A percentile compares a stretch with the other conserved stretches of the same genome.
These are phyloP conservation scores for Lenzites betulinus DNA, from an alignment of 768 basidiomycete genomes.

Conservation along the genomic window DNA sequence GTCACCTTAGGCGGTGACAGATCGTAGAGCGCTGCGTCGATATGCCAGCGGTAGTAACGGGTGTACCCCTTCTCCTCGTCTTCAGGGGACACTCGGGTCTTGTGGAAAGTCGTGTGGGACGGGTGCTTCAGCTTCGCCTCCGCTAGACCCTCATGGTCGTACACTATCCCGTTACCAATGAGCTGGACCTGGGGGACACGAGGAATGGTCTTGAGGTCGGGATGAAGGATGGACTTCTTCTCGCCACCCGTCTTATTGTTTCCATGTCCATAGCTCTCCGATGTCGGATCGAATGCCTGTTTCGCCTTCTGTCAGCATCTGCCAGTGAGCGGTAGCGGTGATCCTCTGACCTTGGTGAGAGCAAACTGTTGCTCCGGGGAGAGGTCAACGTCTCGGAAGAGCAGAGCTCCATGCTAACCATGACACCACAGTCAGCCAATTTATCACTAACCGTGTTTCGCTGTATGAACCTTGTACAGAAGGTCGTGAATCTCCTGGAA, in stretches of 20 bases:
- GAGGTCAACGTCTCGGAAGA: slow-evolving; percentile 71
- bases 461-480: slow-evolving; percentile 68
- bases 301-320: not conserved
- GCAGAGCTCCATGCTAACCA: slow-evolving; percentile 63
- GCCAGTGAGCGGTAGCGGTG: not conserved
- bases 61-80: slow-evolving; percentile 79
- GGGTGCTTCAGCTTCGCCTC: slow-evolving; percentile 84
- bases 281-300: slow-evolving; percentile 74
- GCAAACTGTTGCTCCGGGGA: slow-evolving; percentile 84
- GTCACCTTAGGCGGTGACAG: slow-evolving; percentile 82
- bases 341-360: slow-evolving; percentile 68
- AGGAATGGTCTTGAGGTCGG: slow-evolving; percentile 90
- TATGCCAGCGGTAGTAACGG: slow-evolving; percentile 93
- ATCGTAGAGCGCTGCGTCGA: slow-evolving; percentile 84
- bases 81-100: slow-evolving; percentile 67
- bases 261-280: slow-evolving; percentile 78
- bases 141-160: slow-evolving; percentile 78
- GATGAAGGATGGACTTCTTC: slow-evolving; percentile 81
- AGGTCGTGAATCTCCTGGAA: slow-evolving; percentile 69
- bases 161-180: slow-evolving; percentile 84
- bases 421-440: not conserved
- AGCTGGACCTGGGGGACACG: slow-evolving; percentile 88
- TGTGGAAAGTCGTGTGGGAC: slow-evolving; percentile 85
- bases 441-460: not conserved
- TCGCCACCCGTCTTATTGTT: slow-evolving; percentile 82